Conservation (phyloP, 257 asterid genomes). For the Hygrophila difformis region DNA sequence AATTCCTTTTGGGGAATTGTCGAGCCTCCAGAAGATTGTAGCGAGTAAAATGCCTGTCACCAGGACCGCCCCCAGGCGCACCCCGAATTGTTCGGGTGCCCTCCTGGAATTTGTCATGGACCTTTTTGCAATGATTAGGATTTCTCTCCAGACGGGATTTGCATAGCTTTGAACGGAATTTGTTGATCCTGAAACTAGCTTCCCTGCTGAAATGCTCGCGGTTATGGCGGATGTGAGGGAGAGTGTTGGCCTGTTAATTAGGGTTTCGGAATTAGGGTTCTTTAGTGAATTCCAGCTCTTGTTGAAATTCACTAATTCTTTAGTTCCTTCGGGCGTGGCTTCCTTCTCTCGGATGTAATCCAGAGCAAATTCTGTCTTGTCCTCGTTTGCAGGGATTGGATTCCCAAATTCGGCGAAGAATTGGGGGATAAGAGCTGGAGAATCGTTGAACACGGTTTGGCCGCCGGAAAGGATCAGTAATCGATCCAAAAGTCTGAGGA, state of each 20-base stretch:
- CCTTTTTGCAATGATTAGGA: slow-evolving; percentile 24
- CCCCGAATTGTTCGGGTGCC: slow-evolving; percentile 30
- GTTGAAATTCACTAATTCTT: slow-evolving; percentile 28
- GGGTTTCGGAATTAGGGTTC: not conserved
- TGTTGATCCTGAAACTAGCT: slow-evolving; percentile 31
- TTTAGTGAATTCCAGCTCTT: slow-evolving; percentile 16
- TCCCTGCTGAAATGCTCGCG: slow-evolving; percentile 31
- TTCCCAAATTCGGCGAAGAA: slow-evolving; percentile 32
- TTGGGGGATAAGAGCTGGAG: slow-evolving; percentile 20
- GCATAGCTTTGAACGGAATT: slow-evolving; percentile 28
- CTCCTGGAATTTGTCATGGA: slow-evolving; percentile 31
- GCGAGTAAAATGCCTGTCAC: slow-evolving; percentile 36
- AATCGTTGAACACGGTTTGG: slow-evolving; percentile 28
- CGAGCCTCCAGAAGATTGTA: slow-evolving; percentile 33
- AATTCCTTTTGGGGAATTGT: slow-evolving; percentile 30
- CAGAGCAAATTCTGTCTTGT: slow-evolving; percentile 28
- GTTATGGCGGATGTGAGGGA: slow-evolving; percentile 31
- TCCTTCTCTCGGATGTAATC: slow-evolving; percentile 38
- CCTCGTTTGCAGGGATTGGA: slow-evolving; percentile 31
- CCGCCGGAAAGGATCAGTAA: slow-evolving; percentile 32
- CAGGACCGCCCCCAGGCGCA: slow-evolving; percentile 29
- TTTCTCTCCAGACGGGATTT: slow-evolving; percentile 33
- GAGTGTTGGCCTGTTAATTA: not conserved
- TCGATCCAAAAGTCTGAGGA: slow-evolving; percentile 27
- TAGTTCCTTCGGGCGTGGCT: slow-evolving; percentile 21